Evolutionary conservation across 208 protist species (phyloP).

Genomic region (Lotmaria passim): DNA sequence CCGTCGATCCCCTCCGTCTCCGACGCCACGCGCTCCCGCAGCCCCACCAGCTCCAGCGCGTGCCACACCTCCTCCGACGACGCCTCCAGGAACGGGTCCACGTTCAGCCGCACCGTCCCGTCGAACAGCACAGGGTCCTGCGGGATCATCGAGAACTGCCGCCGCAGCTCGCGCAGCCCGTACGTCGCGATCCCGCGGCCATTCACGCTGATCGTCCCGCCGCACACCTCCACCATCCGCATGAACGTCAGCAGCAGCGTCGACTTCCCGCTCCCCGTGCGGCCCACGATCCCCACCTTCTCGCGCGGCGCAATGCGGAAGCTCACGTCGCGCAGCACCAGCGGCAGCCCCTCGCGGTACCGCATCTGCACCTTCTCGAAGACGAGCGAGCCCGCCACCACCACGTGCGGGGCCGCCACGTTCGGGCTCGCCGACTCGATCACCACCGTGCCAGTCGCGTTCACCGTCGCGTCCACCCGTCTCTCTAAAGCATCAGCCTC

Average conservation of each 20-base stretch:
- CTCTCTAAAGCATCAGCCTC: constrained; percentile 1
- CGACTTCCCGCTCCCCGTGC: constrained; percentile 89
- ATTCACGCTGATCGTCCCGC: constrained; percentile 52
- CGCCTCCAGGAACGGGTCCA: constrained; percentile 66
- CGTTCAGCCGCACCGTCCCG: constrained; percentile 70
- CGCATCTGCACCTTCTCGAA: no score
- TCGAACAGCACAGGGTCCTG: constrained; percentile 85
- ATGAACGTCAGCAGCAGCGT: constrained; percentile 78
- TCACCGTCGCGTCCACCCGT: neutral
- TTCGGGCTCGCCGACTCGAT: constrained; percentile 15
- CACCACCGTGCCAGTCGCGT: constrained; percentile 23
- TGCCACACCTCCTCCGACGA: constrained; percentile 29
- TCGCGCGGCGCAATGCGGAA: constrained; percentile 48
- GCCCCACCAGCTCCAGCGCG: constrained; percentile 52
- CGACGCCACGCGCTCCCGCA: constrained; percentile 37
- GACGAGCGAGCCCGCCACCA: constrained; percentile 16
- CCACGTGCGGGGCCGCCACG: constrained; percentile 18
- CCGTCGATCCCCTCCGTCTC: constrained; percentile 37
- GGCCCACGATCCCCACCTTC: constrained; percentile 86
- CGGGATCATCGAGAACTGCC: constrained; percentile 79
- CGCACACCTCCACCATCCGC: constrained; percentile 64
- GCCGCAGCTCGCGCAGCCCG: constrained; percentile 52
- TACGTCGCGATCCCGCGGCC: constrained; percentile 39
- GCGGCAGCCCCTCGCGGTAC: no score
- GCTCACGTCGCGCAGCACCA: no score